A percentile compares a stretch with the other conserved stretches of the same genome.
Conservation (phyloP, 1,284 basidiomycete genomes). For the Tylopilus sp. region DNA sequence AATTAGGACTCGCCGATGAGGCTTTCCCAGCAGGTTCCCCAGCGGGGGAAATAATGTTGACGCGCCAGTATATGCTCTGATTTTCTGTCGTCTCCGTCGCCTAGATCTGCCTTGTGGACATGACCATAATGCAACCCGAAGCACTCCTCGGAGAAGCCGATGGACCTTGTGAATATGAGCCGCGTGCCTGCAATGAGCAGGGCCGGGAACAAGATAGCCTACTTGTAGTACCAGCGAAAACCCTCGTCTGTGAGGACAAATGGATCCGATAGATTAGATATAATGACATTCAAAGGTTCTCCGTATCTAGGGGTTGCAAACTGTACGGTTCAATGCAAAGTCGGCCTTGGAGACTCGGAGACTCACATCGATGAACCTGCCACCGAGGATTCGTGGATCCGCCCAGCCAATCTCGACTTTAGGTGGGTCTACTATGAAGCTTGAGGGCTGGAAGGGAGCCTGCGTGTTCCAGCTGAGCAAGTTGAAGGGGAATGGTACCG, state of each 20-base stretch:
- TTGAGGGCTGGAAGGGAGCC: conserved; percentile 19
- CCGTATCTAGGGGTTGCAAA: conserved; percentile 69
- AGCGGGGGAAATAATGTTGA: conserved; percentile 66
- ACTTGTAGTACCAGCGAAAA: conserved; percentile 66
- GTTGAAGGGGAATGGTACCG: conserved; percentile 32
- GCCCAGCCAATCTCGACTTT: conserved; percentile 58
- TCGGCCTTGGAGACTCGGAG: too few species aligned
- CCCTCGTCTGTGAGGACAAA: conserved; percentile 71
- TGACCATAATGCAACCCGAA: conserved; percentile 72
- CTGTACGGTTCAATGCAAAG: too few species aligned
- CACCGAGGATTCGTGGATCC: conserved; percentile 74
- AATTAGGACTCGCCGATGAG: conserved; percentile 58
- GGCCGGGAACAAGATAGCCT: conserved; percentile 20
- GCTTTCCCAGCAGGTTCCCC: conserved; percentile 78
- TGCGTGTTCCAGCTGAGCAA: conserved; percentile 27
- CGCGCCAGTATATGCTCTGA: conserved; percentile 71
- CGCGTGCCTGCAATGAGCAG: background rate
- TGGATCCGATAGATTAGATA: conserved; percentile 67
- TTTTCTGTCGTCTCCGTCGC: conserved; percentile 70
- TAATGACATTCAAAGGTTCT: conserved; percentile 73
- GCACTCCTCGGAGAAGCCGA: conserved; percentile 80
- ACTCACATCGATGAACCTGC: conserved; percentile 73
- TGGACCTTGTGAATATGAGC: conserved; percentile 56
- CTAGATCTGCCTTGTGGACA: conserved; percentile 71
- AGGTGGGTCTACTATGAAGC: conserved; percentile 24